Percentiles rank a stretch among this genome's conserved stretches.
These are phyloP conservation scores for Zoysia pacifica DNA, from an alignment of 176 grass and related monocot species.

Conservation along the genomic window DNA sequence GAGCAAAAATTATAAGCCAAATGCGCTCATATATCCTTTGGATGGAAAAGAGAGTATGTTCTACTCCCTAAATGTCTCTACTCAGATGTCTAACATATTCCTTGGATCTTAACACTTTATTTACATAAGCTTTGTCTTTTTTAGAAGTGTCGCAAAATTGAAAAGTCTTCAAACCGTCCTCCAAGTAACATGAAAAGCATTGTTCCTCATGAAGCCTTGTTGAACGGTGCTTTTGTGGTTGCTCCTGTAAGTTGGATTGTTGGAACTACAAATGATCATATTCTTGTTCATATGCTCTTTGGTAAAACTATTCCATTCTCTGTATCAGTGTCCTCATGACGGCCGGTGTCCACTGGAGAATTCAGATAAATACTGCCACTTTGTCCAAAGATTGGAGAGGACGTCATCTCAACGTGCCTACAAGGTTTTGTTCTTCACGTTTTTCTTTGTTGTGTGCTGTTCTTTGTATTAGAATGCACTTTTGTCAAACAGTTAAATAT, in stretches of 20 bases:
- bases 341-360: slow-evolving; percentile 90
- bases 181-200: slow-evolving; percentile 60
- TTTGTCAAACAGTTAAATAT: background rate
- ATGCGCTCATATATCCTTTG: slow-evolving; percentile 99
- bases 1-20: slow-evolving; percentile 92
- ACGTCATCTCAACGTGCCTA: slow-evolving; percentile 86
- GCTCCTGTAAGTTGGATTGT: slow-evolving; percentile 72
- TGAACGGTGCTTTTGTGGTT: slow-evolving; percentile 87
- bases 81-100: slow-evolving; percentile 21
- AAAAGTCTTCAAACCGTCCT: slow-evolving; percentile 38
- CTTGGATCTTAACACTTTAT: slow-evolving; percentile 24
- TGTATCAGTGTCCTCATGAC: slow-evolving; percentile 86
- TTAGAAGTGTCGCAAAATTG: slow-evolving; percentile 60
- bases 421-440: slow-evolving; percentile 56
- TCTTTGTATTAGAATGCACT: background rate
- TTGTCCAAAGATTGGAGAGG: slow-evolving; percentile 95
- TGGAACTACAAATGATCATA: background rate
- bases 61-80: slow-evolving; percentile 11
- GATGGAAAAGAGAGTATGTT: slow-evolving; percentile 96
- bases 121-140: slow-evolving; percentile 30
- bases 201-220: slow-evolving; percentile 36
- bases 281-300: background rate
- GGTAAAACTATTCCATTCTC: slow-evolving; percentile 17
- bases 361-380: slow-evolving; percentile 91
- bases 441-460: slow-evolving; percentile 8